Conservation (phyloP, 2,329 filamentous ascomycete species). For the Aureobasidium lini region DNA sequence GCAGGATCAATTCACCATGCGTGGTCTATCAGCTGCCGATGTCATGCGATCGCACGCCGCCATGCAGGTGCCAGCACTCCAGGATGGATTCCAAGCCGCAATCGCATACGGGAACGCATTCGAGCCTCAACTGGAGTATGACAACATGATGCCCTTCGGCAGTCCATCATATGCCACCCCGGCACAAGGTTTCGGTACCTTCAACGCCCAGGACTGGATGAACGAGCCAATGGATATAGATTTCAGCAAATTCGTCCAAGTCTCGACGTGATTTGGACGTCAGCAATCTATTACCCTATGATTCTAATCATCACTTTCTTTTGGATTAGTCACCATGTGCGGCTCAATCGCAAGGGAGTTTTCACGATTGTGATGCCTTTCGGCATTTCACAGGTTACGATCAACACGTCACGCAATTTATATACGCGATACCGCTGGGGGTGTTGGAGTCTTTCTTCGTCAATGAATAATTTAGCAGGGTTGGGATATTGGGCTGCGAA, state of each 20-base stretch:
- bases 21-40: conserved; percentile 9
- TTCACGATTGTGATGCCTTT: not conserved
- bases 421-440: not conserved
- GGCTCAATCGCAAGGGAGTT: not conserved
- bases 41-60: conserved; percentile 20
- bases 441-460: not conserved
- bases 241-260: conserved; percentile 24
- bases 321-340: conserved; percentile 5
- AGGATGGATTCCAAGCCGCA: conserved; percentile 1
- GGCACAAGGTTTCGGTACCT: not conserved
- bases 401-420: not conserved
- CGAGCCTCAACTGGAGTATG: conserved; percentile 7
- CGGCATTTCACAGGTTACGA: conserved; percentile 1
- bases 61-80: conserved; percentile 13
- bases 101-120: not conserved
- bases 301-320: not conserved
- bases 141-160: conserved; percentile 9
- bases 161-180: not conserved
- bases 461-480: not conserved
- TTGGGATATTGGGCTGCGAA: not conserved
- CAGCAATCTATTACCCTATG: not conserved
- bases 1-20: conserved; percentile 9
- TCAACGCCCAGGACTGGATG: conserved; percentile 12
- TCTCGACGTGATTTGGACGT: conserved; percentile 11
- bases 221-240: conserved; percentile 24